Base-by-base conservation (phyloP, 805 yeast genomes). In the Candida sanyiensis region DNA sequence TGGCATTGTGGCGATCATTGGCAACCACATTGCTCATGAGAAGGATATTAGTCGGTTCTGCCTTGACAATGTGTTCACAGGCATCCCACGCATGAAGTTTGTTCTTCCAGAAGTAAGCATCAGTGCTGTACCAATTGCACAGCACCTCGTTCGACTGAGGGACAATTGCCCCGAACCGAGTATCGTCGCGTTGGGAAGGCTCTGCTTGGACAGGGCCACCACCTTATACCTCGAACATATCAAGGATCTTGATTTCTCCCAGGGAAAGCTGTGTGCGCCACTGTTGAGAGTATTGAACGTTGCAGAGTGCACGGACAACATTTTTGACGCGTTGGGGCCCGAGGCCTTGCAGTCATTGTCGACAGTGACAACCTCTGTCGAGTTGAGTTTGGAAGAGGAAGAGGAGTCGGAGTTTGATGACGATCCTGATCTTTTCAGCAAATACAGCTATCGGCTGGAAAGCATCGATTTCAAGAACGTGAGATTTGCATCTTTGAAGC, bases 331-430 rank as follows among this genome's bases (percentile, higher is more conserved):
- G 5, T 19, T 35, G 13, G 18, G 23, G 8, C 18, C n/a, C 10
- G 18, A 27, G 25, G 18, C 25, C 6, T 9, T 18, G 32, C 26
- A 26, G n/a, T 11, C 15, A 8, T 18, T 35, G 26, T 12, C 26
- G 19, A 24, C 26, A 11, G n/a, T 35, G 22, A 25, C 26, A n/a
- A 35, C 38, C 5, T 19, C 32, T 13, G 13, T 32, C 3, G 35
- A 32, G n/a, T n/a, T n/a, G 27, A 26, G 31, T 19, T 35, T 27
- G 20, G 10, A 13, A 13, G 35, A 19, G 8, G 35, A 23, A 13
- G 35, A 32, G 11, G 20, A 30, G 9, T n/a, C 12, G 11, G 35
- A 32, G 12, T 27, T n/a, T 13, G 25, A 35, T 7, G 38, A 35
- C 15, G 32, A 27, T 15, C 15, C 15, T 17, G 38, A 35, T 25